Conservation (phyloP, 108 stramenopile genomes). For the Epithemia pelagica region DNA sequence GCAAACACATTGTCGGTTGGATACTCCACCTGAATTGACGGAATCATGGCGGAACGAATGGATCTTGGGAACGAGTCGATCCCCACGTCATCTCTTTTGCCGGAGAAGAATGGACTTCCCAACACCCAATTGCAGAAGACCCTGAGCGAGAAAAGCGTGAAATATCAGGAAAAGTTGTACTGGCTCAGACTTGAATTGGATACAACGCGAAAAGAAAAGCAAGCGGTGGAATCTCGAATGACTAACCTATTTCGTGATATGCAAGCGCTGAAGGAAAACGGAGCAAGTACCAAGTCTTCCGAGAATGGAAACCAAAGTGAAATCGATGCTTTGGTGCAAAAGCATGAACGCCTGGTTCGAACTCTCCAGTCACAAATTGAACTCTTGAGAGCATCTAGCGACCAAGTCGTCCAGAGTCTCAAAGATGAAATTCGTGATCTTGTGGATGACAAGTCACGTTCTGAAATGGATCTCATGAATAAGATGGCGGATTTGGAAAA, state of each 20-base stretch:
- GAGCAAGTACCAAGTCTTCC: background rate
- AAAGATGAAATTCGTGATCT: constrained; percentile 73
- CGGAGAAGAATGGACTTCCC: background rate
- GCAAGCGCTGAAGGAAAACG: constrained; percentile 12
- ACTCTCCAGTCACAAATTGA: constrained; percentile 48
- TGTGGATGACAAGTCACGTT: constrained; percentile 45
- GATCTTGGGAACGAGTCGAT: background rate
- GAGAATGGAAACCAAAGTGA: background rate
- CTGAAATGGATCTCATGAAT: constrained; percentile 60
- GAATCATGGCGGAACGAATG: background rate
- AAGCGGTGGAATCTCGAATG: constrained; percentile 37
- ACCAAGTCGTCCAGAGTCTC: constrained; percentile 50
- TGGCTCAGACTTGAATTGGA: constrained; percentile 34
- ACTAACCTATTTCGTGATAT: constrained; percentile 27
- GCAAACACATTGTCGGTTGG: too few relatives aligned
- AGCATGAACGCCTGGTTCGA: constrained; percentile 20
- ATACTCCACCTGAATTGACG: too few relatives aligned
- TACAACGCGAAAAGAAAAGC: constrained; percentile 30
- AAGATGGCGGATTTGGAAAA: constrained; percentile 49
- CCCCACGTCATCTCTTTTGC: background rate
- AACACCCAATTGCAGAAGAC: constrained; percentile 25
- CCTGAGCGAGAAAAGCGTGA: constrained; percentile 18
- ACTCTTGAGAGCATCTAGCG: constrained; percentile 60
- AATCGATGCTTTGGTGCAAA: background rate
- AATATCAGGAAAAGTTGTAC: constrained; percentile 34